phyloP scores from a whole-genome alignment of 164 flowering plant species.

The Chloranthus sessilifolius region DNA sequence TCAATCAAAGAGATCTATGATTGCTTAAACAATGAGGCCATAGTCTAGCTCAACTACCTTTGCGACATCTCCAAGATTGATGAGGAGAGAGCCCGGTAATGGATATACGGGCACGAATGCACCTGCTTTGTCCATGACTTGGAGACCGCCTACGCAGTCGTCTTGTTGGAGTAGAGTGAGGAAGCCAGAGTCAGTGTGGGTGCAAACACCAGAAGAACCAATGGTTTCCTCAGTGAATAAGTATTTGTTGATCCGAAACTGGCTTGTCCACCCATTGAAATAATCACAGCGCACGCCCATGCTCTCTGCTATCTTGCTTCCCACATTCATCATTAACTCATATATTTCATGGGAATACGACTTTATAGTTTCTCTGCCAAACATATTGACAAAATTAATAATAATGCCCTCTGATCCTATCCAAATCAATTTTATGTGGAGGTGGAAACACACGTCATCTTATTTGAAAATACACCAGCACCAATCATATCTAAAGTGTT shows the following conservation, averaged over 20 bases:
- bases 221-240: constrained; percentile 47
- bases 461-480: not conserved
- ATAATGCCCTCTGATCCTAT: no score
- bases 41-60: constrained; percentile 37
- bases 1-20: no score
- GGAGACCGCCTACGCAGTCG: constrained; percentile 67
- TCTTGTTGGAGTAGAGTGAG: constrained; percentile 80
- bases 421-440: no score
- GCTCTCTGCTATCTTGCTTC: constrained; percentile 37
- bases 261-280: constrained; percentile 58
- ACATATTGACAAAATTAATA: not conserved
- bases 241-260: constrained; percentile 78
- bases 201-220: constrained; percentile 45
- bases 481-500: not conserved
- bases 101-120: constrained; percentile 49
- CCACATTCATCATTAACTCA: constrained; percentile 35
- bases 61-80: constrained; percentile 72
- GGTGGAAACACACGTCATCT: no score
- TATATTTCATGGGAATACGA: constrained; percentile 42
- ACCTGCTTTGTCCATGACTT: constrained; percentile 52
- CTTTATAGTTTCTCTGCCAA: constrained; percentile 40
- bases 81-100: constrained; percentile 49
- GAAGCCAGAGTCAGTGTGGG: constrained; percentile 79
- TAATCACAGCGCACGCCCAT: constrained; percentile 29
- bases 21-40: no score